These are phyloP conservation scores for Umbelopsis sp. DNA, from an alignment of 192 early-diverging fungal species.

Conservation along the genomic window DNA sequence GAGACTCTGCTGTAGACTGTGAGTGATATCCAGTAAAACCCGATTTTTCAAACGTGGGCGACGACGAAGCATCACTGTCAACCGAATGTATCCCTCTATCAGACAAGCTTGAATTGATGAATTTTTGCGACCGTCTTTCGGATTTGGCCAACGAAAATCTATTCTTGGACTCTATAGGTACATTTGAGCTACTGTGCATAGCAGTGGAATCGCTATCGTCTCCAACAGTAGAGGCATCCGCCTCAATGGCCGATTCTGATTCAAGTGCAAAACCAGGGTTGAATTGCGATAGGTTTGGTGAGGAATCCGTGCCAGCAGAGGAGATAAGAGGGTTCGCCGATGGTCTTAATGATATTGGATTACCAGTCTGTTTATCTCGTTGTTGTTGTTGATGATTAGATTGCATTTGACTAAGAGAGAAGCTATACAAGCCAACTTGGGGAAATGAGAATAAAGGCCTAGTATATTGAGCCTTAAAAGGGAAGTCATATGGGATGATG, in stretches of 20 bases:
- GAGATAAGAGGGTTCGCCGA: neutral
- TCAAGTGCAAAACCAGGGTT: neutral
- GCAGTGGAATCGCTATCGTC: neutral
- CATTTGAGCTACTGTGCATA: neutral
- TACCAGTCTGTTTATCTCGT: neutral
- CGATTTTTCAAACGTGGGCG: conserved; percentile 1
- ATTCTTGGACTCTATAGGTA: neutral
- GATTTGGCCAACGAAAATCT: neutral
- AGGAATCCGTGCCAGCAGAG: neutral
- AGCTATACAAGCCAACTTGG: neutral
- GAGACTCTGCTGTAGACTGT: neutral
- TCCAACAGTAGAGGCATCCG: neutral
- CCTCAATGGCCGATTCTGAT: conserved; percentile 11
- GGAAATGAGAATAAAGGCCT: neutral
- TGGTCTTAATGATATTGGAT: neutral
- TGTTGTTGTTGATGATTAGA: neutral
- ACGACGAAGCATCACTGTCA: conserved; percentile 3
- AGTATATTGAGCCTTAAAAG: neutral
- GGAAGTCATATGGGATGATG: too few species aligned
- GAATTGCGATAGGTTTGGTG: neutral
- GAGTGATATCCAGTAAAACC: neutral
- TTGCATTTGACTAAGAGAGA: neutral
- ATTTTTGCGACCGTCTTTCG: neutral
- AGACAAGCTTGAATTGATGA: neutral
- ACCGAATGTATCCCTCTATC: conserved; percentile 5